Percentiles rank a stretch among this genome's conserved stretches.
These are phyloP conservation scores for Neolentinus lepideus DNA, from an alignment of 1,284 basidiomycete species.

Conservation along the genomic window DNA sequence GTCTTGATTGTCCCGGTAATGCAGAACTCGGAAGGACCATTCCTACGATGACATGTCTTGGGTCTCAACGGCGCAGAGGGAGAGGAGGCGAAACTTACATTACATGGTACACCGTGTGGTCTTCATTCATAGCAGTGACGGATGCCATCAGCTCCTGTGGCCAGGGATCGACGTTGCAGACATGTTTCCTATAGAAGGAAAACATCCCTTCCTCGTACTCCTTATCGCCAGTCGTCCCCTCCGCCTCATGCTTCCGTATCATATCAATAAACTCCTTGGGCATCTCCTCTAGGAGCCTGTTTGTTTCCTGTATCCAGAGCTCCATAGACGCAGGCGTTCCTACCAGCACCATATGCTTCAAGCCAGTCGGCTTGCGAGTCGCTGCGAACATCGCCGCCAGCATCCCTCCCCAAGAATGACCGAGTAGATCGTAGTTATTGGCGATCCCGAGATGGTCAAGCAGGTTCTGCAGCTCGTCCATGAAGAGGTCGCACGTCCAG, in stretches of 20 bases:
- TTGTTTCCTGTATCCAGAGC: background rate
- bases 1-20: slow-evolving; percentile 39
- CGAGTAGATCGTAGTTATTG: slow-evolving; percentile 22
- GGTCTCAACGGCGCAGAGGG: background rate
- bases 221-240: slow-evolving; percentile 33
- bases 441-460: slow-evolving; percentile 19
- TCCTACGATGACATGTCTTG: slow-evolving; percentile 23
- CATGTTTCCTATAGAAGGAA: slow-evolving; percentile 34
- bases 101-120: slow-evolving; percentile 41
- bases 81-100: slow-evolving; percentile 26
- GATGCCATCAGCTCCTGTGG: slow-evolving; percentile 26
- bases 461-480: slow-evolving; percentile 26
- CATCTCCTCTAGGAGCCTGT: slow-evolving; percentile 24
- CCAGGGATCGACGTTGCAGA: slow-evolving; percentile 38
- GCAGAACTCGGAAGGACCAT: slow-evolving; percentile 44
- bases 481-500: slow-evolving; percentile 27
- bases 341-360: background rate
- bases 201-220: slow-evolving; percentile 39
- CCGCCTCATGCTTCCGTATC: slow-evolving; percentile 39
- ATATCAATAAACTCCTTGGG: slow-evolving; percentile 35
- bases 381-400: background rate
- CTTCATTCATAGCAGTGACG: slow-evolving; percentile 25
- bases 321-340: background rate
- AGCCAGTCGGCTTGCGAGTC: slow-evolving; percentile 9
- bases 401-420: slow-evolving; percentile 27